Conservation (phyloP, 495 filamentous ascomycete genomes). For the Durotheca rogersii region DNA sequence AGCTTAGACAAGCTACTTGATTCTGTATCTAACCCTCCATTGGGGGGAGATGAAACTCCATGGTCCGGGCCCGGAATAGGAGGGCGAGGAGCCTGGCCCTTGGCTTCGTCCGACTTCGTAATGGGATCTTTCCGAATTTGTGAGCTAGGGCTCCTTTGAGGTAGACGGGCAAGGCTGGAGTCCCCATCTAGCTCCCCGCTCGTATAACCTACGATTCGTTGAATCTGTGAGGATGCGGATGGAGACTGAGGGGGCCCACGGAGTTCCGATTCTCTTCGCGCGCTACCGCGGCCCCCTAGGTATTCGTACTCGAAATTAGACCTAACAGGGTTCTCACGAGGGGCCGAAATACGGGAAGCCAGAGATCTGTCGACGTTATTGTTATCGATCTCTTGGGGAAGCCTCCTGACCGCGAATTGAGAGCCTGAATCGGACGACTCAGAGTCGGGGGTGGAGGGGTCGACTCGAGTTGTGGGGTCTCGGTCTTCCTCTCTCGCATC, state of each 20-base stretch:
- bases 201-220: not conserved
- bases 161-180: not conserved
- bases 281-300: not conserved
- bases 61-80: not conserved
- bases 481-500: not conserved
- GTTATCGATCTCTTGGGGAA: not conserved
- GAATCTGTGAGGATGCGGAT: not conserved
- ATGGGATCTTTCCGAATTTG: not conserved
- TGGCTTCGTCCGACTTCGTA: not conserved
- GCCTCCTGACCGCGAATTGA: not conserved
- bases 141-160: not conserved
- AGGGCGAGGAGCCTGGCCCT: not conserved
- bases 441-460: not conserved
- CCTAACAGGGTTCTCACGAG: not conserved
- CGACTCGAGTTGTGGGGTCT: not conserved
- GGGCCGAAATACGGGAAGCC: not conserved
- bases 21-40: not conserved
- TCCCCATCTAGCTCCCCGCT: not conserved
- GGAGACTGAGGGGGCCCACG: not conserved
- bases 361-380: not conserved
- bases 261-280: not conserved
- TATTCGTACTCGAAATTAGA: not conserved
- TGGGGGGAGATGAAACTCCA: not conserved
- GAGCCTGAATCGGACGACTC: not conserved
- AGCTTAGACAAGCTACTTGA: not conserved